Evolutionary conservation across 257 asterid species (phyloP).

Genomic region (Solanum microdontum): DNA sequence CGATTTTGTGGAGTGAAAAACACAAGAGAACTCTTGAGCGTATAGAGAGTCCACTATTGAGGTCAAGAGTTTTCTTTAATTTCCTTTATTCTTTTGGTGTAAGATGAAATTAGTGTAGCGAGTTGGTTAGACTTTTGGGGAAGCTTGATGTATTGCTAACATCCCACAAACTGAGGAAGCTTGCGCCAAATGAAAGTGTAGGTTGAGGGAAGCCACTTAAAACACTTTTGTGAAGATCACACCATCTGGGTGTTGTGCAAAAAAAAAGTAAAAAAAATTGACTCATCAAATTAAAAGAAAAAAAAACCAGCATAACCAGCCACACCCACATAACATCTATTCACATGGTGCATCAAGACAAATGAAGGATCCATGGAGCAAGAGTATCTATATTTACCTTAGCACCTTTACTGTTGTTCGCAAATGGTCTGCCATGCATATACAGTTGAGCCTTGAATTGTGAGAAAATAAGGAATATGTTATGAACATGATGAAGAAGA

Average conservation of each 20-base stretch:
- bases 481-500: background rate
- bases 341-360: background rate
- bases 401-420: background rate
- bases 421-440: background rate
- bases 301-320: background rate
- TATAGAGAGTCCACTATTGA: background rate
- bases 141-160: background rate
- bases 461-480: background rate
- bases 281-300: background rate
- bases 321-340: background rate
- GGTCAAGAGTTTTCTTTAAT: background rate
- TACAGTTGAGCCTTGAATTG: background rate
- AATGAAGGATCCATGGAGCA: background rate
- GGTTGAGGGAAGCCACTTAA: background rate
- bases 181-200: background rate
- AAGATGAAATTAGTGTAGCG: background rate
- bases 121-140: background rate
- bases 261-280: background rate
- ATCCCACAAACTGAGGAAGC: background rate
- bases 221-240: background rate
- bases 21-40: background rate
- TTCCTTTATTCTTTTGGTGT: background rate
- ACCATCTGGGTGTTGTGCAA: background rate
- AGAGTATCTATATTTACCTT: background rate
- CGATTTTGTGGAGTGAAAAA: background rate